phyloP scores from a whole-genome alignment of 192 early-diverging fungal species.

The Radiomyces spectabilis region DNA sequence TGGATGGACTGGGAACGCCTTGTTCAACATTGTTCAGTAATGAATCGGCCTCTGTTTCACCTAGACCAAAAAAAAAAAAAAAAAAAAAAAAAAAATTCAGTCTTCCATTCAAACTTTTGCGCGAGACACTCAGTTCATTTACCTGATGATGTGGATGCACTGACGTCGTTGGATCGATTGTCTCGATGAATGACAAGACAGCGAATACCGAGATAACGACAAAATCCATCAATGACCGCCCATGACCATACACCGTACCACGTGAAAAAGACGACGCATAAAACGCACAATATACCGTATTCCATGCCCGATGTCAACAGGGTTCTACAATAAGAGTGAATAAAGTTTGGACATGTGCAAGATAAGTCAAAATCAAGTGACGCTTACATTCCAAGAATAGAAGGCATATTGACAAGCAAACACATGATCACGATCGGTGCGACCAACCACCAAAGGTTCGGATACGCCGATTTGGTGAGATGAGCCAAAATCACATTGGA shows the following conservation, averaged over 20 bases:
- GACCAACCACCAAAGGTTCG: constrained; percentile 52
- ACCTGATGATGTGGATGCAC: background rate
- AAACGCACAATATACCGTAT: constrained; percentile 54
- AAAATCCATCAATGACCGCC: constrained; percentile 83
- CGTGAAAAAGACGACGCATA: constrained; percentile 58
- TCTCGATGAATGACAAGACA: constrained; percentile 46
- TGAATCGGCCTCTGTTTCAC: background rate
- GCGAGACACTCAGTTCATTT: background rate
- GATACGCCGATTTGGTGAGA: constrained; percentile 76
- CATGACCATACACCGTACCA: constrained; percentile 78
- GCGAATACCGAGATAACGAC: constrained; percentile 73
- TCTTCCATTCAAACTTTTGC: background rate
- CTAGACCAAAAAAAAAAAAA: background rate
- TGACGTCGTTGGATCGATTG: background rate
- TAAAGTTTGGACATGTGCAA: background rate
- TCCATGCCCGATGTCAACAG: constrained; percentile 55
- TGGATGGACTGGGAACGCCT: background rate
- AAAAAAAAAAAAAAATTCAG: background rate
- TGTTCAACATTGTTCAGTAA: background rate
- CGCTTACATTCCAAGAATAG: background rate
- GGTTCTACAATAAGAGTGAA: background rate
- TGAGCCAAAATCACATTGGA: constrained; percentile 88
- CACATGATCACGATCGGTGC: background rate
- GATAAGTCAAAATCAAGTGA: background rate
- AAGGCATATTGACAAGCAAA: background rate